phyloP scores from a whole-genome alignment of 2,329 filamentous ascomycete genomes.

The Diaporthe helianthi region DNA sequence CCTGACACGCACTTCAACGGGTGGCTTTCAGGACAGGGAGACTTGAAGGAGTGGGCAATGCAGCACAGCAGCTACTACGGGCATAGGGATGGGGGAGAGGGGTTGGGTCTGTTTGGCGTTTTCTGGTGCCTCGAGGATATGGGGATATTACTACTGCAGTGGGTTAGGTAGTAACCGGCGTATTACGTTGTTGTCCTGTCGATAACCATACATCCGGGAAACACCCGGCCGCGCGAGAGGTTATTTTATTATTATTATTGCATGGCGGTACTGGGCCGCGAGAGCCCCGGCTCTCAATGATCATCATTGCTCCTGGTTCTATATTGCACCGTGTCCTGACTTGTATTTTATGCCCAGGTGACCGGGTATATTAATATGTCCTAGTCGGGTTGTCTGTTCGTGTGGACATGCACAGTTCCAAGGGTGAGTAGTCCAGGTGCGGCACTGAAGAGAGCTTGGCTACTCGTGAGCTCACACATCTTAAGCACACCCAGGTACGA shows the following conservation, averaged over 20 bases:
- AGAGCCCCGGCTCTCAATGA: not conserved
- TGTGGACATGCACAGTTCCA: too few relatives aligned
- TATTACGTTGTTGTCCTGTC: not conserved
- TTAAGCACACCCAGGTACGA: too few relatives aligned
- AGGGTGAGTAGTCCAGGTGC: too few relatives aligned
- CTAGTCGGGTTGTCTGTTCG: not conserved
- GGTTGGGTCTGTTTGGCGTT: not conserved
- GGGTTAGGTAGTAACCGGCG: not conserved
- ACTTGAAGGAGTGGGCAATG: too few relatives aligned
- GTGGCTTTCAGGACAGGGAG: not conserved
- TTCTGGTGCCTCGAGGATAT: not conserved
- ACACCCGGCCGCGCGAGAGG: not conserved
- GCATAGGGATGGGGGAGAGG: not conserved
- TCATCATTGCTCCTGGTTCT: not conserved
- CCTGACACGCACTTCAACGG: not conserved
- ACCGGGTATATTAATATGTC: not conserved
- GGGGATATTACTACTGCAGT: too few relatives aligned
- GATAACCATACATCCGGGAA: conserved; percentile 6
- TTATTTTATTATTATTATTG: too few relatives aligned
- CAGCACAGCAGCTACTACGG: not conserved
- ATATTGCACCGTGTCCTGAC: not conserved
- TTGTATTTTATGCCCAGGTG: not conserved
- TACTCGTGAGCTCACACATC: too few relatives aligned
- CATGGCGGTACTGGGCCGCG: not conserved
- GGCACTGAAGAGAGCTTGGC: too few relatives aligned